A percentile compares a stretch with the other conserved stretches of the same genome.
Conservation (phyloP, 768 basidiomycete genomes). For the Fistulinella prunicolor region DNA sequence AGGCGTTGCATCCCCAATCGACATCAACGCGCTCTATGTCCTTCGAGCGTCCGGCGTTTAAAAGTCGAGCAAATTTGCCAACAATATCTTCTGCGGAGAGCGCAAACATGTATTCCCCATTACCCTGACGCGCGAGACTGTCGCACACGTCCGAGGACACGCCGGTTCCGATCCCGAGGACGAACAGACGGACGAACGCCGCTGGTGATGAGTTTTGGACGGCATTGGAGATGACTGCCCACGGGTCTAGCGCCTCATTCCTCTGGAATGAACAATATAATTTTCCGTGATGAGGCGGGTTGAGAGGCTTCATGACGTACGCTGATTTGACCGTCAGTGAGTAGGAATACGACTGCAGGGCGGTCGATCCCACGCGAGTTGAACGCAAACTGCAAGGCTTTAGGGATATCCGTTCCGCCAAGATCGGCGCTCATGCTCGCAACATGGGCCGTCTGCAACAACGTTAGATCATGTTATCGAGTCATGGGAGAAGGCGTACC, state of each 20-base stretch:
- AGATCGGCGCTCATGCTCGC: conserved; percentile 39
- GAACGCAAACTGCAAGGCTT: conserved; percentile 42
- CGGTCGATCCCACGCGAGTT: conserved; percentile 29
- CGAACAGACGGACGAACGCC: conserved; percentile 48
- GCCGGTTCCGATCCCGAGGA: conserved; percentile 52
- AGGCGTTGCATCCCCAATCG: conserved; percentile 43
- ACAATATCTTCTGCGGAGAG: conserved; percentile 43
- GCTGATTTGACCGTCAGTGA: conserved; percentile 56
- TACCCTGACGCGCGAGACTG: conserved; percentile 51
- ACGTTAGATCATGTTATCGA: conserved; percentile 5
- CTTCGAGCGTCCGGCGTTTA: conserved; percentile 49
- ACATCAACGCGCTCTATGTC: conserved; percentile 44
- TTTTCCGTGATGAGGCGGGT: not conserved
- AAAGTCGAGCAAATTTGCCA: conserved; percentile 46
- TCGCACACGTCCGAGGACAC: conserved; percentile 53
- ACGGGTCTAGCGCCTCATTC: conserved; percentile 17
- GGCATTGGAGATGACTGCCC: conserved; percentile 25
- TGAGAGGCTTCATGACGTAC: not conserved
- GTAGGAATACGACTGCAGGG: conserved; percentile 50
- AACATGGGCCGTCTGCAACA: conserved; percentile 39
- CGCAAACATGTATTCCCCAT: conserved; percentile 50
- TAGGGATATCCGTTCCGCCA: conserved; percentile 51
- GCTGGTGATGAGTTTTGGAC: conserved; percentile 29
- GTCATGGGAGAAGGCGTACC: conserved; percentile 21
- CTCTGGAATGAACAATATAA: conserved; percentile 8